A percentile compares a stretch with the other conserved stretches of the same genome.
Conservation (phyloP, 1,284 basidiomycete species). For the Sutorius eximius region DNA sequence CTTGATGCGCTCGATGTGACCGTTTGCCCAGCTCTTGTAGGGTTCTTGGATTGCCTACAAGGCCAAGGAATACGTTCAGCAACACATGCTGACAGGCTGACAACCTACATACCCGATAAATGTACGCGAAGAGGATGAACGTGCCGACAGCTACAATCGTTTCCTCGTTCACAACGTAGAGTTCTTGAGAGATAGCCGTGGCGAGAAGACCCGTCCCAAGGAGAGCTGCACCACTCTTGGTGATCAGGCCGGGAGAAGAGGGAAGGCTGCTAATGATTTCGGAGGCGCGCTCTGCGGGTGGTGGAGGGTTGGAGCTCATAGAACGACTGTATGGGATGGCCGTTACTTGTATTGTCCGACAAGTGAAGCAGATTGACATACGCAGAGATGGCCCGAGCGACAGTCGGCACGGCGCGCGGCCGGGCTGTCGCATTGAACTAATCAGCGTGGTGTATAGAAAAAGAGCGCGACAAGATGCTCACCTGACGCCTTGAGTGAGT, state of each 20-base stretch:
- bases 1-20: constrained; percentile 83
- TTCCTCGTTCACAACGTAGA: constrained; percentile 98
- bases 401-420: constrained; percentile 54
- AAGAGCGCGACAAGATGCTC: constrained; percentile 17
- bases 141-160: constrained; percentile 82
- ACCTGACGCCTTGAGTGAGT: constrained; percentile 64
- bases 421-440: constrained; percentile 42
- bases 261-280: constrained; percentile 93
- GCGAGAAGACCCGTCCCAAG: constrained; percentile 90
- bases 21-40: constrained; percentile 92
- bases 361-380: constrained; percentile 41
- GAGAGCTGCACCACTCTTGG: constrained; percentile 92
- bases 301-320: constrained; percentile 62
- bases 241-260: constrained; percentile 84
- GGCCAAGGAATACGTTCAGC: constrained; percentile 6
- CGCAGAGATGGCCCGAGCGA: constrained; percentile 55
- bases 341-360: constrained; percentile 13
- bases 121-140: constrained; percentile 83
- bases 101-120: constrained; percentile 68
- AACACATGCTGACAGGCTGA: neutral
- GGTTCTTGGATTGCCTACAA: constrained; percentile 58
- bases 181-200: constrained; percentile 94
- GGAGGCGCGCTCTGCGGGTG: constrained; percentile 88
- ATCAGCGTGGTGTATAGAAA: neutral
- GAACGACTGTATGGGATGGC: constrained; percentile 48